Percentiles rank a stretch among this genome's conserved stretches.
These are phyloP conservation scores for Monilinia aucupariae DNA, from an alignment of 2,329 filamentous ascomycete species.

Conservation along the genomic window DNA sequence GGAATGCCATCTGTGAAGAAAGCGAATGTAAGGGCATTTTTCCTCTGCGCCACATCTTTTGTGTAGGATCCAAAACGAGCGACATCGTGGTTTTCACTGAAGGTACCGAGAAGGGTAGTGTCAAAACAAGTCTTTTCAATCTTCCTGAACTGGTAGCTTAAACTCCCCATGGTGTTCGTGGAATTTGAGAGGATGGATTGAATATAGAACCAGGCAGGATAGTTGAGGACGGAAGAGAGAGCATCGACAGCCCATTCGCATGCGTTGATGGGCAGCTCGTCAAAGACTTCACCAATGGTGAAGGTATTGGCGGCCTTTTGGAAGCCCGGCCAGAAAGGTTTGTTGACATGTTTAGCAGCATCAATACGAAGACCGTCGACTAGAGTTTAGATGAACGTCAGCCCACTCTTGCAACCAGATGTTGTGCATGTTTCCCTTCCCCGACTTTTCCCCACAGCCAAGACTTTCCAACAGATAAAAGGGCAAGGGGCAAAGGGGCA, in stretches of 20 bases:
- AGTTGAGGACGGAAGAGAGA: slow-evolving; percentile 20
- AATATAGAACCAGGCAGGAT: slow-evolving; percentile 37
- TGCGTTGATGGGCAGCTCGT: slow-evolving; percentile 46
- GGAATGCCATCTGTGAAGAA: slow-evolving; percentile 47
- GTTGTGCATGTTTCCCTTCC: slow-evolving; percentile 40
- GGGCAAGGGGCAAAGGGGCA: slow-evolving; percentile 46
- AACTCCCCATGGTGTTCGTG: slow-evolving; percentile 28
- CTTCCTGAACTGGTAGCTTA: slow-evolving; percentile 34
- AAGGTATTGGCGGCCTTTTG: slow-evolving; percentile 50
- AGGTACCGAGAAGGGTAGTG: slow-evolving; percentile 36
- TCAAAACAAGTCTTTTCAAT: slow-evolving; percentile 35
- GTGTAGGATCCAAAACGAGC: slow-evolving; percentile 36
- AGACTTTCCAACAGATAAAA: neutral
- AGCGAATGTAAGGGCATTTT: slow-evolving; percentile 44
- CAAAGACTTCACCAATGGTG: slow-evolving; percentile 54
- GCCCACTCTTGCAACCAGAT: slow-evolving; percentile 28
- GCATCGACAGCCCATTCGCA: slow-evolving; percentile 19
- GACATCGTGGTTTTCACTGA: slow-evolving; percentile 42
- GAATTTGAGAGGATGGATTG: slow-evolving; percentile 36
- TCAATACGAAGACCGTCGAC: slow-evolving; percentile 46
- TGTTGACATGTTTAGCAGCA: slow-evolving; percentile 43
- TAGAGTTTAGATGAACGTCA: neutral
- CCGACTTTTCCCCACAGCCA: slow-evolving; percentile 6
- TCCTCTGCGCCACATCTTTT: slow-evolving; percentile 32
- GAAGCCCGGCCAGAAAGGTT: slow-evolving; percentile 51